phyloP scores from a whole-genome alignment of 192 early-diverging fungal genomes.

The Coemansia sp. region DNA sequence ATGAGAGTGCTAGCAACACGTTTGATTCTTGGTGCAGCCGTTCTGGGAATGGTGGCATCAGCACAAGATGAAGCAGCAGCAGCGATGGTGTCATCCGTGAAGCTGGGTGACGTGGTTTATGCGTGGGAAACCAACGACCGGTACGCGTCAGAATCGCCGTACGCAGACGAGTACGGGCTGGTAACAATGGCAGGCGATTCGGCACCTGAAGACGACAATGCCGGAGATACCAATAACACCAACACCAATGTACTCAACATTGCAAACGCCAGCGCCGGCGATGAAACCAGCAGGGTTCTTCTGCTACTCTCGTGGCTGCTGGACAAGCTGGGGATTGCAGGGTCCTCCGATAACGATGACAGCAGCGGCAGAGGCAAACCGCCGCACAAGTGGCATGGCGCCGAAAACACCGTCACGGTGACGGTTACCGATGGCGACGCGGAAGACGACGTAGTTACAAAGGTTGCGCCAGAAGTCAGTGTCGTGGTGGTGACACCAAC shows the following conservation, averaged over 20 bases:
- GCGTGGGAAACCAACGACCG: constrained; percentile 19
- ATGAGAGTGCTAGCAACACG: neutral
- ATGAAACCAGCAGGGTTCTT: neutral
- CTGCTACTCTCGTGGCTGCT: neutral
- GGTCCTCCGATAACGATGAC: neutral
- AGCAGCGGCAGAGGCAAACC: no score
- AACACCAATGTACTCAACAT: constrained; percentile 2
- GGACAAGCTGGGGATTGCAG: neutral
- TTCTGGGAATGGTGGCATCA: constrained; percentile 2
- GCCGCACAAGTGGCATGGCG: neutral
- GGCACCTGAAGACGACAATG: neutral
- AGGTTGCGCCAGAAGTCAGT: neutral
- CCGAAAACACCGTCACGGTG: neutral
- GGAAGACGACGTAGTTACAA: neutral
- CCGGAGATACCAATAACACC: neutral
- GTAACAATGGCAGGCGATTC: neutral
- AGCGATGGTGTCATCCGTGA: neutral
- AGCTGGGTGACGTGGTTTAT: neutral
- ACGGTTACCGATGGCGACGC: neutral
- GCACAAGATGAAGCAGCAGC: neutral
- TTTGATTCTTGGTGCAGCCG: neutral
- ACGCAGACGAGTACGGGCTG: neutral
- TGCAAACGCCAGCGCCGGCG: neutral
- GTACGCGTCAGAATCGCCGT: constrained; percentile 28
- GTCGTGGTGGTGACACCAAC: neutral